Evolutionary conservation across 2,329 filamentous ascomycete genomes (phyloP).

Genomic region (Pyrenochaeta sp.): DNA sequence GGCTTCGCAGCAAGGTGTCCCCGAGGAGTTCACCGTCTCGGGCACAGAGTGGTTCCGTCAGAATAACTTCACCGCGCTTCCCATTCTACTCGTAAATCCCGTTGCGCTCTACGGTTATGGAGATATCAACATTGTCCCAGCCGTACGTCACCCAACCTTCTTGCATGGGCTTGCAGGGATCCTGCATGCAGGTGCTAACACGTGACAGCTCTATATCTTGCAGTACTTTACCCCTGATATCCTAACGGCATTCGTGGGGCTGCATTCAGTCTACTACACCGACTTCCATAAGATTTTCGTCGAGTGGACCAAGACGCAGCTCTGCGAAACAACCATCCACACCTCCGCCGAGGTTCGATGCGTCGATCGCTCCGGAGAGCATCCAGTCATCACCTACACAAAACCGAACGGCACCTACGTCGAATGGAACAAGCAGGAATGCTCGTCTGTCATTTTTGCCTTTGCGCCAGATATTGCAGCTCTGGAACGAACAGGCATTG

Average conservation of each 20-base stretch:
- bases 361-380: slow-evolving; percentile 44
- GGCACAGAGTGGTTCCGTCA: slow-evolving; percentile 44
- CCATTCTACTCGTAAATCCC: slow-evolving; percentile 43
- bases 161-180: slow-evolving; percentile 27
- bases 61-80: slow-evolving; percentile 47
- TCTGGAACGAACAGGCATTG: slow-evolving; percentile 41
- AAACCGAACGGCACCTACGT: slow-evolving; percentile 37
- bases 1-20: slow-evolving; percentile 42
- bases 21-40: slow-evolving; percentile 44
- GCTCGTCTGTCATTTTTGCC: slow-evolving; percentile 45
- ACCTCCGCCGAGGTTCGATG: slow-evolving; percentile 43
- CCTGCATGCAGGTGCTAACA: slow-evolving; percentile 35
- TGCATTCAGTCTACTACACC: slow-evolving; percentile 47
- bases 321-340: slow-evolving; percentile 42
- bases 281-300: slow-evolving; percentile 48
- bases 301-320: slow-evolving; percentile 38
- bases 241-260: slow-evolving; percentile 45
- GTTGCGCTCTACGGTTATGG: slow-evolving; percentile 49
- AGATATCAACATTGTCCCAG: slow-evolving; percentile 47
- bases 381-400: slow-evolving; percentile 45
- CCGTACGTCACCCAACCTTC: slow-evolving; percentile 37
- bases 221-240: slow-evolving; percentile 50
- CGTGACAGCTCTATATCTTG: slow-evolving; percentile 47
- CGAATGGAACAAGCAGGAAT: slow-evolving; percentile 43
- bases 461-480: slow-evolving; percentile 46